phyloP scores from a whole-genome alignment of 768 basidiomycete species.

The Paxillus involutus region DNA sequence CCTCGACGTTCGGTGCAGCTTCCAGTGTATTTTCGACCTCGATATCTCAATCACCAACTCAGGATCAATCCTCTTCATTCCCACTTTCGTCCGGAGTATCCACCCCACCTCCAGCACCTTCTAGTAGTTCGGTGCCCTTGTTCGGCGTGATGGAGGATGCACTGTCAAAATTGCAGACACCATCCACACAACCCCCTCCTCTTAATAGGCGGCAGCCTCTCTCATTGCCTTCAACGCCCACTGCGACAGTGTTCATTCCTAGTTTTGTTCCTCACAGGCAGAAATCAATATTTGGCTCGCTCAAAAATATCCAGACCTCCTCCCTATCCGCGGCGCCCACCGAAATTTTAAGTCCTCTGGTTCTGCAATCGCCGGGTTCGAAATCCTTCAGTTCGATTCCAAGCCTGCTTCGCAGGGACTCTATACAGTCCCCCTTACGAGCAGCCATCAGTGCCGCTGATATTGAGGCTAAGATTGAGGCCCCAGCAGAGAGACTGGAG shows the following conservation, averaged over 20 bases:
- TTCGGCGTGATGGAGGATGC: conserved; percentile 1
- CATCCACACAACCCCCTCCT: conserved; percentile 25
- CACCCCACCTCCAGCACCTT: conserved; percentile 15
- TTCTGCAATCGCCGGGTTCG: conserved; percentile 26
- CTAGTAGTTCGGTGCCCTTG: conserved; percentile 6
- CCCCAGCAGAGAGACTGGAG: conserved; percentile 1
- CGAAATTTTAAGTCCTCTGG: conserved; percentile 30
- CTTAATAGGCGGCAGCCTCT: conserved; percentile 30
- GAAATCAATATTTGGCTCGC: conserved; percentile 19
- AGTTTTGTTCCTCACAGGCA: conserved; percentile 9
- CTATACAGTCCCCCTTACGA: conserved; percentile 26
- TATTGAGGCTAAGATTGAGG: conserved; percentile 7
- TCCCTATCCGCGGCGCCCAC: conserved; percentile 21
- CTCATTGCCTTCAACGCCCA: conserved; percentile 35
- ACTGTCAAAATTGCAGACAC: conserved; percentile 5
- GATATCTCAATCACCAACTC: conserved; percentile 1
- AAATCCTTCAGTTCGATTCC: conserved; percentile 16
- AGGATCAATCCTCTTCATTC: neutral
- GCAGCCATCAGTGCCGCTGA: conserved; percentile 9
- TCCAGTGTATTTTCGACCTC: neutral
- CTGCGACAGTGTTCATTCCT: conserved; percentile 18
- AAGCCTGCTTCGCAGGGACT: conserved; percentile 20
- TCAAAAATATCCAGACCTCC: conserved; percentile 27
- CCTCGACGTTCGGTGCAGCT: neutral
- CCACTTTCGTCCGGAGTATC: neutral